phyloP scores from a whole-genome alignment of 179 eudicot genomes.

The Drosera spatulata region DNA sequence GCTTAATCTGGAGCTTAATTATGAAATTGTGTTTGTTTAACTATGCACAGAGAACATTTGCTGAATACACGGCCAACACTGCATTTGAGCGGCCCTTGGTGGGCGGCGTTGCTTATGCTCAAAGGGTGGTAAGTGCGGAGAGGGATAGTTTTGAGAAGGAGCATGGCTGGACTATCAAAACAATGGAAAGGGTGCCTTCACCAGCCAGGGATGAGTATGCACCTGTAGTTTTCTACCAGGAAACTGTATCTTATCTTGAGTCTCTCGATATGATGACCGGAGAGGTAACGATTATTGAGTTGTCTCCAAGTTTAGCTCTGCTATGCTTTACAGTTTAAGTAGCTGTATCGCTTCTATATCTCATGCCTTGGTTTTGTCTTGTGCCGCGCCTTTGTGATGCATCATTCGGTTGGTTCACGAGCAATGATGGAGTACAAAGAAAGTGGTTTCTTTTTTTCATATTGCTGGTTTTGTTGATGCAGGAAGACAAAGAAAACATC shows the following conservation, averaged over 20 bases:
- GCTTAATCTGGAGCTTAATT: neutral
- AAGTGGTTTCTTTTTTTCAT: neutral
- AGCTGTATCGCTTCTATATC: neutral
- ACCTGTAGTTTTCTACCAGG: constrained; percentile 59
- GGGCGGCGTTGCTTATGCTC: constrained; percentile 67
- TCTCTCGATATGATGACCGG: constrained; percentile 73
- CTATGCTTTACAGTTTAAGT: neutral
- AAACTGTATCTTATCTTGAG: constrained; percentile 49
- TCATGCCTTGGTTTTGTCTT: neutral
- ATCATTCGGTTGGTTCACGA: neutral
- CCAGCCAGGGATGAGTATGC: constrained; percentile 55
- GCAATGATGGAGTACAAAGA: no score
- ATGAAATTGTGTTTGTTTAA: neutral
- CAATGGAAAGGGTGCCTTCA: constrained; percentile 60
- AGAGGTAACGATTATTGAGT: constrained; percentile 31
- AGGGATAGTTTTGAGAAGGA: constrained; percentile 55
- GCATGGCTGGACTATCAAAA: constrained; percentile 52
- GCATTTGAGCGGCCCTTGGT: constrained; percentile 61
- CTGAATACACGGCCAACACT: constrained; percentile 53
- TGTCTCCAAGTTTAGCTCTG: neutral
- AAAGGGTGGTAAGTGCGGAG: constrained; percentile 36
- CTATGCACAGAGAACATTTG: constrained; percentile 53
- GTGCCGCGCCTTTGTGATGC: neutral
- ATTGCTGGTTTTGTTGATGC: neutral
- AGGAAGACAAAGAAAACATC: constrained; percentile 72